Evolutionary conservation across 768 basidiomycete species (phyloP).

Genomic region (Leccinum disarticulatum): DNA sequence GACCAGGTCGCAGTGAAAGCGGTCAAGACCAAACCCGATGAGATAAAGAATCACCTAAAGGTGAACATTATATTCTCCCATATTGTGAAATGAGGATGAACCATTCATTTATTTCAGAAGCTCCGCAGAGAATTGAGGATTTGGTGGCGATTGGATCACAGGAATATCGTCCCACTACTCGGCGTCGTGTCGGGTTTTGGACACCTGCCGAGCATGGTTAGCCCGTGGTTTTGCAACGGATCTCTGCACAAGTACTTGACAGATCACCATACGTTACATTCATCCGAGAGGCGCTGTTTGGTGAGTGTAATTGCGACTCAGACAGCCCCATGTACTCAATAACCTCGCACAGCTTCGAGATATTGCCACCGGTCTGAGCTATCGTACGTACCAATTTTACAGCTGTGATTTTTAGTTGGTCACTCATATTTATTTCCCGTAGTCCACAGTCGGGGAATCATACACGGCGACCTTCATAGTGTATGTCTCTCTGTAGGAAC

Average conservation of each 20-base stretch:
- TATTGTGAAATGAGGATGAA: neutral
- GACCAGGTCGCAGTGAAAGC: slow-evolving; percentile 25
- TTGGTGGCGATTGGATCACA: slow-evolving; percentile 16
- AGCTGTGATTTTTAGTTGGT: neutral
- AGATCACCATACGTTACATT: neutral
- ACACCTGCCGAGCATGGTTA: slow-evolving; percentile 31
- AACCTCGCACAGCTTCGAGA: slow-evolving; percentile 17
- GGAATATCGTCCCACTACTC: slow-evolving; percentile 32
- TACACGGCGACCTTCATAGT: slow-evolving; percentile 40
- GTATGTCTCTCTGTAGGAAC: slow-evolving; percentile 17
- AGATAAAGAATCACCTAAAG: slow-evolving; percentile 9
- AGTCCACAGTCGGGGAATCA: slow-evolving; percentile 26
- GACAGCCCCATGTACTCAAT: neutral
- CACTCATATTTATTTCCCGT: neutral
- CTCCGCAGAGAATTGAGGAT: slow-evolving; percentile 31
- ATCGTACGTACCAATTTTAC: slow-evolving; percentile 18
- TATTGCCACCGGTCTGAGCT: slow-evolving; percentile 21
- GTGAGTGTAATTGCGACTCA: slow-evolving; percentile 8
- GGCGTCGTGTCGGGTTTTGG: slow-evolving; percentile 33
- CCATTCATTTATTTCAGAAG: slow-evolving; percentile 10
- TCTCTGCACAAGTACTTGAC: slow-evolving; percentile 25
- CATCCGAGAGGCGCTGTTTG: slow-evolving; percentile 5
- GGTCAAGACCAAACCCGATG: slow-evolving; percentile 2
- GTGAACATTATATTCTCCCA: slow-evolving; percentile 1
- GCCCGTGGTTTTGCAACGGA: slow-evolving; percentile 33